Conservation (phyloP, 148 eudicot genomes). For the Nyssa sinensis region DNA sequence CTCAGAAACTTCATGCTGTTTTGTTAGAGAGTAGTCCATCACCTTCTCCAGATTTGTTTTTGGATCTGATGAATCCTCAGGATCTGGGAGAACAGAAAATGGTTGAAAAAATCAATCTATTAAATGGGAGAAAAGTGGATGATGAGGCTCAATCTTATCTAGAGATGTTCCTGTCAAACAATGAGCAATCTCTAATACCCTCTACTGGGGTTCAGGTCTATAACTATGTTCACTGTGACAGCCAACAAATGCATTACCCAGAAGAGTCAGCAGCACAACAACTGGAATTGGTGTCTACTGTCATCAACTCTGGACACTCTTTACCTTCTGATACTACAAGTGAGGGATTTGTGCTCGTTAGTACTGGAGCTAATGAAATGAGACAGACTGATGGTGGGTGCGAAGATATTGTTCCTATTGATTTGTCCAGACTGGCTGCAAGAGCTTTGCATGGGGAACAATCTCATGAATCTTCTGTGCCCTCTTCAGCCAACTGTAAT, state of each 20-base stretch:
- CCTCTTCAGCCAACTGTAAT: constrained; percentile 30
- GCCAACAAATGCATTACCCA: constrained; percentile 21
- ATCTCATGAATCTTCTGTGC: constrained; percentile 18
- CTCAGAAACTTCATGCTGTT: constrained; percentile 71
- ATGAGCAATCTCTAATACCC: constrained; percentile 38
- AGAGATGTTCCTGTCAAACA: constrained; percentile 33
- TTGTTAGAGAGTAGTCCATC: constrained; percentile 63
- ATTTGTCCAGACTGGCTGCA: constrained; percentile 12
- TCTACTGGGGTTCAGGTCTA: constrained; percentile 30
- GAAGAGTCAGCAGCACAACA: constrained; percentile 27
- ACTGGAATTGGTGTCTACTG: constrained; percentile 21
- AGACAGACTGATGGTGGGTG: constrained; percentile 28
- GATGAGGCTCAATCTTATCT: constrained; percentile 25
- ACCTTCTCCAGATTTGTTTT: constrained; percentile 49
- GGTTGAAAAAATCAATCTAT: constrained; percentile 32
- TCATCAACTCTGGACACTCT: constrained; percentile 16
- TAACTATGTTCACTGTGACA: constrained; percentile 20
- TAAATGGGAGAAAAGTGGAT: constrained; percentile 30
- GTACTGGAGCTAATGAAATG: constrained; percentile 25
- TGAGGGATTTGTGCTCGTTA: constrained; percentile 26
- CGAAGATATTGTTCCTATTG: constrained; percentile 14
- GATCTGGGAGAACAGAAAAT: constrained; percentile 35
- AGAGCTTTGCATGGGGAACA: constrained; percentile 17
- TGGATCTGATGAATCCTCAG: constrained; percentile 35
- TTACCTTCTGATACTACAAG: constrained; percentile 24